Percentiles rank a stretch among this genome's conserved stretches.
Evolutionary conservation across 2,329 filamentous ascomycete species (phyloP).

Genomic region (Diaporthe citriasiana): DNA sequence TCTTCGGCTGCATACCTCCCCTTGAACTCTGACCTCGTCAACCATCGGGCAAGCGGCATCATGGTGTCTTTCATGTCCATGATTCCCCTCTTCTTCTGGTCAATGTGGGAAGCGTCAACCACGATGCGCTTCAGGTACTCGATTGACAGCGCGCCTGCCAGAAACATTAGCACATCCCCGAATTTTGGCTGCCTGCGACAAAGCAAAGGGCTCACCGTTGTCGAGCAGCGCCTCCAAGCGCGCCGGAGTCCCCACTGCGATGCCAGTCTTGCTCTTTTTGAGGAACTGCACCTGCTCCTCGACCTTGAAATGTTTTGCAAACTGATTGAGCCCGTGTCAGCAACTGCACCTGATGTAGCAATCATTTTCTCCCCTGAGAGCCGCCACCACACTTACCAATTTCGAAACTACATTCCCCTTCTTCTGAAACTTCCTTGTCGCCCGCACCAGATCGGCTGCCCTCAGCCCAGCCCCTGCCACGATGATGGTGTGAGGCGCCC

Average conservation of each 20-base stretch:
- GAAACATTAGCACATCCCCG: constrained; percentile 40
- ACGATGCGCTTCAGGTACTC: constrained; percentile 43
- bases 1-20: constrained; percentile 75
- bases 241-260: constrained; percentile 91
- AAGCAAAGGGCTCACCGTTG: constrained; percentile 69
- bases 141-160: constrained; percentile 37
- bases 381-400: constrained; percentile 63
- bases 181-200: not conserved
- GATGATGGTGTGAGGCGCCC: constrained; percentile 87
- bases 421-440: constrained; percentile 82
- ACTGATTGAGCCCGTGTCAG: constrained; percentile 59
- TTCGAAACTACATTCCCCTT: constrained; percentile 87
- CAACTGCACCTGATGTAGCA: not conserved
- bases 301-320: constrained; percentile 98
- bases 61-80: constrained; percentile 96
- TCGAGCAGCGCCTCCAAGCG: constrained; percentile 86
- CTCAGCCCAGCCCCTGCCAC: constrained; percentile 88
- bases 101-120: constrained; percentile 87
- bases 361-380: no score
- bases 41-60: constrained; percentile 81
- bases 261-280: constrained; percentile 78
- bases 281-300: constrained; percentile 86
- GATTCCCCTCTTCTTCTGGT: constrained; percentile 93
- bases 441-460: constrained; percentile 86
- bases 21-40: constrained; percentile 79